Evolutionary conservation across 2,329 filamentous ascomycete genomes (phyloP), one percentile per base, ranked within the genome.

Genomic region (Xylariales sp.): DNA sequence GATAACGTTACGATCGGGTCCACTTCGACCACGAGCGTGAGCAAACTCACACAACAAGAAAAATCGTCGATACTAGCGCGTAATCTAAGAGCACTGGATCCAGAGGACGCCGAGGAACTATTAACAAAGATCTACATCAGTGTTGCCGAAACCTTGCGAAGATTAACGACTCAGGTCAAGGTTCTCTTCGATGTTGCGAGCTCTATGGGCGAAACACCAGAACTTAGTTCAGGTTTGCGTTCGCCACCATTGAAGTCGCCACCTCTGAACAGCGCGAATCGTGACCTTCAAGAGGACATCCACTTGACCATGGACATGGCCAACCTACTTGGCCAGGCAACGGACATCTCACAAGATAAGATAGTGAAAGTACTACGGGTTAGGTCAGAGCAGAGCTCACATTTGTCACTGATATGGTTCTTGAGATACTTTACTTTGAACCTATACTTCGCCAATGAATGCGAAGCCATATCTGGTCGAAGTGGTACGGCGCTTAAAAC

Each of bases 141-240:
- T 24, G 84, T 96, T 7, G 85, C 91, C 4, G 93, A 98, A 66
- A 87, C 87, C 3, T 62, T 98, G 35, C 76, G 93, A 43, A 78
- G 93, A 54, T 69, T 96, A 6, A 88, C 88, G 14, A 90, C 88
- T 1, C 91, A 97, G 59, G 86, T 93, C 42, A 98, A 98, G 61
- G 82, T 97, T 8, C 66, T 98, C n/a, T 73, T 98, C 8, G 93
- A 98, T 61, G 86, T 95, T 15, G 93, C 90, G 1, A 95, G 89
- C 59, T 83, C 80, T 10, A 73, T 86, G 38, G 71, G 76, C 11
- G 66, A 73, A 25, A 58, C 50, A 16, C 55, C 56, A 29, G 55
- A 55, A 43, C 51, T 45, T 49, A 63, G 51, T 2, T 52, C 58
- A 0, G 68, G 65, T 5, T 44, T 72, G 27, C 69, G 65, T 44